Base-by-base conservation (phyloP, 345 rosid species). In the Populus davidiana region DNA sequence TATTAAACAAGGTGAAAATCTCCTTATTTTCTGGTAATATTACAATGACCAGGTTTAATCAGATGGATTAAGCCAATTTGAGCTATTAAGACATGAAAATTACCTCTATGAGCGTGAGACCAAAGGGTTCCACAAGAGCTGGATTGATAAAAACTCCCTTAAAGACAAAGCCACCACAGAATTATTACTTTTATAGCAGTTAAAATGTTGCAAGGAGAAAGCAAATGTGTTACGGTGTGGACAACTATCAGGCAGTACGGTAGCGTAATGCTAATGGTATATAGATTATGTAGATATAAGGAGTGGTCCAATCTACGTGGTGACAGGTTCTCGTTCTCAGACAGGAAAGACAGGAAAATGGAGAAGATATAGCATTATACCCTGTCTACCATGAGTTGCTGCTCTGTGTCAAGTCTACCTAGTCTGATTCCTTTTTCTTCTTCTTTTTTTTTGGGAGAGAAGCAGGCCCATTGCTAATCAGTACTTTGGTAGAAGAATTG, bases 61-160 rank as follows among this genome's bases (percentile, higher is more conserved):
- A 5, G 44, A 69, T 18, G 39, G 52, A 29, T 67, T 59, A 41
- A 21, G 52, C 25, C 43, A 52, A 72, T 4, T 41, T 25, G 59
- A 44, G 72, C 35, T 8, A n/a, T 41, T 23, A 29, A 69, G 16
- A 33, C 56, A 33, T 67, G 75, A 63, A 27, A 71, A 5, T 69
- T 82, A 90, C 94, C 90, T 91, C 94, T 61, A 91, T 88, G 66
- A 91, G 69, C 2, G 92, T 91, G 79, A 89, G 92, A 77, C 92
- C 92, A 47, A 89, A 91, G 75, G 92, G 94, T 83, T 91, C 94
- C 78, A 91, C 89, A 23, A 91, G 84, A 78, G 94, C 91, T 44
- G 92, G 92, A 84, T 89, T 87, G 80, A 91, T 86, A 86, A 91
- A 91, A 76, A 87, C 94, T 50, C 94, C 94, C 90, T 91, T 79